Percentiles rank a stretch among this genome's conserved stretches.
Conservation (phyloP, 2,329 filamentous ascomycete genomes). For the Lachnellula cervina region DNA sequence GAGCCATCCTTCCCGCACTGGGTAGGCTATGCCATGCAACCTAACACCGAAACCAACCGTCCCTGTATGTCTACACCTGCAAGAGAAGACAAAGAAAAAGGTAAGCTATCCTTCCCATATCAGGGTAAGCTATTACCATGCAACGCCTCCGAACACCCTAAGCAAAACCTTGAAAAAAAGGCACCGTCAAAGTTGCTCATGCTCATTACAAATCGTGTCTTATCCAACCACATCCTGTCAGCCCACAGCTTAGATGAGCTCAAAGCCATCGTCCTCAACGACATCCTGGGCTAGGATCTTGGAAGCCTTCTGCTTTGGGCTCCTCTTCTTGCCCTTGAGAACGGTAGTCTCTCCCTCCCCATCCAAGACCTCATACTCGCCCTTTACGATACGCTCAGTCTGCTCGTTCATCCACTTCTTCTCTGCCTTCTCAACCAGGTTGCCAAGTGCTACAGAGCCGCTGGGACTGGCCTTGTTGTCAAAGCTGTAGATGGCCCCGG, state of each 20-base stretch:
- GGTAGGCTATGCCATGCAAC: constrained; percentile 23
- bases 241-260: constrained; percentile 26
- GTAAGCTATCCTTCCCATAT: constrained; percentile 23
- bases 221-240: background rate
- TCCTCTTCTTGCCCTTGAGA: constrained; percentile 24
- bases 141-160: constrained; percentile 12
- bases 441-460: constrained; percentile 24
- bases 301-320: constrained; percentile 25
- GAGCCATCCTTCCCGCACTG: constrained; percentile 24
- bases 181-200: constrained; percentile 6
- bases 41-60: constrained; percentile 24
- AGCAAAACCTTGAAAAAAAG: constrained; percentile 4
- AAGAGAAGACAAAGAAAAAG: background rate
- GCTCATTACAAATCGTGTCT: background rate
- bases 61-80: constrained; percentile 10
- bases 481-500: constrained; percentile 28
- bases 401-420: constrained; percentile 28
- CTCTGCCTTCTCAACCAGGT: constrained; percentile 31
- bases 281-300: constrained; percentile 11
- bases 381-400: constrained; percentile 30
- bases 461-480: constrained; percentile 26
- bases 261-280: constrained; percentile 32
- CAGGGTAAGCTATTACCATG: constrained; percentile 24
- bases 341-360: constrained; percentile 27
- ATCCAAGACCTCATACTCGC: constrained; percentile 33